These are phyloP conservation scores for Eutypa lata DNA, from an alignment of 2,329 filamentous ascomycete genomes.

Conservation along the genomic window DNA sequence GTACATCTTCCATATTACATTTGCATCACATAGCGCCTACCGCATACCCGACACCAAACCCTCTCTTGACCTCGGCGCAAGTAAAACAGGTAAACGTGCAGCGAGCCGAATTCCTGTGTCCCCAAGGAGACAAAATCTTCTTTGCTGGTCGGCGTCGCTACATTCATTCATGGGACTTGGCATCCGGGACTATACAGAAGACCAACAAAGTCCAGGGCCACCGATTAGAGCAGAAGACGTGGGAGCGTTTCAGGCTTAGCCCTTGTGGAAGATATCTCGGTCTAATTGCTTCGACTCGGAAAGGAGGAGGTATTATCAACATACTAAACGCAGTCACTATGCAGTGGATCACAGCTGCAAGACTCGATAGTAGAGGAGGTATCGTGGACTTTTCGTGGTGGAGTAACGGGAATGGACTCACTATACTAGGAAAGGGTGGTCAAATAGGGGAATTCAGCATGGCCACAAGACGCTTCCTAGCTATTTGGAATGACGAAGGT, in stretches of 20 bases:
- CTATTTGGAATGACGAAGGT: slow-evolving; percentile 86
- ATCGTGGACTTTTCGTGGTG: slow-evolving; percentile 94
- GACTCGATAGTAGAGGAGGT: slow-evolving; percentile 77
- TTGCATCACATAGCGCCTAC: slow-evolving; percentile 83
- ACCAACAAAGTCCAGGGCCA: slow-evolving; percentile 73
- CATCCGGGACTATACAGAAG: slow-evolving; percentile 78
- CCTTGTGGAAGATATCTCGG: slow-evolving; percentile 86
- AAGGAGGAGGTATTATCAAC: slow-evolving; percentile 86
- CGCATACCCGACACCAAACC: slow-evolving; percentile 76
- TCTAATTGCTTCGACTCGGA: slow-evolving; percentile 73
- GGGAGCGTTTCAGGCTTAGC: slow-evolving; percentile 87
- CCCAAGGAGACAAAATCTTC: slow-evolving; percentile 74
- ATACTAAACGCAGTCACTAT: slow-evolving; percentile 74
- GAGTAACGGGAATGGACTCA: slow-evolving; percentile 77
- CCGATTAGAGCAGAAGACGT: slow-evolving; percentile 77
- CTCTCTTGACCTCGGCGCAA: slow-evolving; percentile 85
- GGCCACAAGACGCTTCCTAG: slow-evolving; percentile 64
- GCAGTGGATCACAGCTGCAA: slow-evolving; percentile 83
- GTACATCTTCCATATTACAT: slow-evolving; percentile 78
- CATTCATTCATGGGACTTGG: slow-evolving; percentile 92
- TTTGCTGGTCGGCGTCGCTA: slow-evolving; percentile 84
- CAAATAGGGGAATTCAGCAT: slow-evolving; percentile 89
- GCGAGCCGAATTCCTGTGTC: slow-evolving; percentile 75
- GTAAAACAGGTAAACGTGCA: slow-evolving; percentile 80
- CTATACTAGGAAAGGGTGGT: slow-evolving; percentile 79